Base-by-base conservation (phyloP, 2,329 filamentous ascomycete species). In the Rasamsonia emersonii region DNA sequence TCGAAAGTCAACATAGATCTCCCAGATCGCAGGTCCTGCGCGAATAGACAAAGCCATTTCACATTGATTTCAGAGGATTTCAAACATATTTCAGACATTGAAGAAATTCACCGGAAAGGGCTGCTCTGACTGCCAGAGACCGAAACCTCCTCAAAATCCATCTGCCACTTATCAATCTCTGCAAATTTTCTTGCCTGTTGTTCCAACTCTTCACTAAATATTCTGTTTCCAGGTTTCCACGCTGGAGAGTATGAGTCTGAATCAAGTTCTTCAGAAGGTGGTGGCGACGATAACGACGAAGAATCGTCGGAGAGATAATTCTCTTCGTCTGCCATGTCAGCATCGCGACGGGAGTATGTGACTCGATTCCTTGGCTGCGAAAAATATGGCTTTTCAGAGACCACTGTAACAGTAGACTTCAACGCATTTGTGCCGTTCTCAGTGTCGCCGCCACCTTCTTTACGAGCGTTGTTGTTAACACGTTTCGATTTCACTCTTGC, bases 91-190 rank as follows among this genome's bases (percentile, higher is more conserved):
- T n/a, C n/a, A n/a, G n/a, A n/a, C n/a, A n/a, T n/a, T n/a, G n/a
- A n/a, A n/a, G n/a, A n/a, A 16, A 9, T 21, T 38, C 37, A 48
- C 24, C 40, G 35, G 14, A 29, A 39, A 15, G 41, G 33, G 36
- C 45, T 51, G 32, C 39, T 42, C 32, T 51, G 42, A 19, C 41
- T 46, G 24, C 44, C 49, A 13, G 45, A 43, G 10, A 33, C 38
- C 28, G 46, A 43, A 3, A 62, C 53, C 32, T 64, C 59, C 38
- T 64, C 60, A 47, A 61, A 64, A 17, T 62, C 60, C 51, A 64
- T 60, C 35, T 58, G 29, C 60, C 60, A 64, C 38, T 53, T 41
- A 39, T 63, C 60, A 25, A 64, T 46, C 37, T 62, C 60, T 1
- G 54, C 54, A 44, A 64, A 64, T 24, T 61, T 62, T 38, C 45